These are phyloP conservation scores for Aspergillus floridensis DNA, from an alignment of 2,329 filamentous ascomycete species.

Conservation along the genomic window DNA sequence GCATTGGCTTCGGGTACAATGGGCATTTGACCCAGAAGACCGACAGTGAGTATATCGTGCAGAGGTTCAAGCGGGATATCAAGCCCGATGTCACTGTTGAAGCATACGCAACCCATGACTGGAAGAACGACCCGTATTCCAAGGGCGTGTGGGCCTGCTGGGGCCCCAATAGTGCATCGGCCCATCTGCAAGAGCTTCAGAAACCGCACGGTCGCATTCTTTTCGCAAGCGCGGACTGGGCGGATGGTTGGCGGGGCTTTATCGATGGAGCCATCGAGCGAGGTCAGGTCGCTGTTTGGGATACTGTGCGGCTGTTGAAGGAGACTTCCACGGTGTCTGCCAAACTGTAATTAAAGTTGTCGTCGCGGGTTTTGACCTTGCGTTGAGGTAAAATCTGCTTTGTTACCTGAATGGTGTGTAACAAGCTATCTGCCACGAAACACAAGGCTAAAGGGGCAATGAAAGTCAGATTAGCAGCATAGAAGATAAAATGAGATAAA, in stretches of 20 bases:
- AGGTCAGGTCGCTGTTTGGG: constrained; percentile 16
- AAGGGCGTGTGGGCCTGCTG: constrained; percentile 29
- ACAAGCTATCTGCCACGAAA: too few relatives aligned
- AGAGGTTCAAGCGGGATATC: constrained; percentile 7
- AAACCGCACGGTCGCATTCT: constrained; percentile 26
- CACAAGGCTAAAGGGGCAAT: too few relatives aligned
- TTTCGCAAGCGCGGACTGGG: constrained; percentile 37
- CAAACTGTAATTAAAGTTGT: background rate
- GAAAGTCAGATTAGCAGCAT: too few relatives aligned
- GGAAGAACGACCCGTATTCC: constrained; percentile 30
- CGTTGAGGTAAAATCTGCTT: too few relatives aligned
- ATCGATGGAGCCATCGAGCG: constrained; percentile 37
- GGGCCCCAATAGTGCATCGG: constrained; percentile 6
- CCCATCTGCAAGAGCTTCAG: constrained; percentile 26
- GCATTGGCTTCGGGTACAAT: constrained; percentile 22
- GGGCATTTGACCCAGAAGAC: constrained; percentile 12
- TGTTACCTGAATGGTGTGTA: too few relatives aligned
- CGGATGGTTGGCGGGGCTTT: constrained; percentile 34
- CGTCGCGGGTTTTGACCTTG: too few relatives aligned
- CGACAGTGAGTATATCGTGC: constrained; percentile 10
- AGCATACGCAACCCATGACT: constrained; percentile 24
- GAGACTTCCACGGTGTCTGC: background rate
- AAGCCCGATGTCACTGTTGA: constrained; percentile 4
- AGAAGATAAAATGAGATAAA: too few relatives aligned
- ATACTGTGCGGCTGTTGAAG: constrained; percentile 2